Conservation (phyloP, 2,329 filamentous ascomycete genomes). For the Macrophomina phaseolina region DNA sequence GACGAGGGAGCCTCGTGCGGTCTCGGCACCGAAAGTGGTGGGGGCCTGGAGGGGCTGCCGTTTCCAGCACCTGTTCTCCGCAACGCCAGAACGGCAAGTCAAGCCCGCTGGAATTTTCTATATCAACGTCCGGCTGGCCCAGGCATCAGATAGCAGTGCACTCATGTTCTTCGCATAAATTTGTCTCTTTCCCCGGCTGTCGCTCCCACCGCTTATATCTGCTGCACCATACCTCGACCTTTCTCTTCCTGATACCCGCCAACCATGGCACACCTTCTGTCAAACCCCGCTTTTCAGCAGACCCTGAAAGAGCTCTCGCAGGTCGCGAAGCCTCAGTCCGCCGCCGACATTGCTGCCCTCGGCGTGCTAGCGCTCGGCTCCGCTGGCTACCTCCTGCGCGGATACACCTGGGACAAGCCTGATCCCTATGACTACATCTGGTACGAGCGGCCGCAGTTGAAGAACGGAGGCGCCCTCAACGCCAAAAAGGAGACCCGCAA, state of each 20-base stretch:
- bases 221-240: neutral
- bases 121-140: slow-evolving; percentile 2
- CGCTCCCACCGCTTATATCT: neutral
- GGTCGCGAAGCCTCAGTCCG: slow-evolving; percentile 41
- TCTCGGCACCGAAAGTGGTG: neutral
- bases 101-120: slow-evolving; percentile 4
- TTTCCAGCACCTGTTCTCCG: neutral
- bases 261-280: slow-evolving; percentile 28
- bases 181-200: neutral
- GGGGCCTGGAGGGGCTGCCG: slow-evolving; percentile 3
- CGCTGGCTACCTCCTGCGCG: slow-evolving; percentile 50
- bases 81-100: slow-evolving; percentile 2
- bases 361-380: slow-evolving; percentile 45
- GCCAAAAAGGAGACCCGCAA: slow-evolving; percentile 50
- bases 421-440: slow-evolving; percentile 57
- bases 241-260: slow-evolving; percentile 25
- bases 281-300: slow-evolving; percentile 20
- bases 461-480: slow-evolving; percentile 35
- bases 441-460: slow-evolving; percentile 57
- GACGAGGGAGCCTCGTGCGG: slow-evolving; percentile 1
- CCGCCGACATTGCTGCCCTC: slow-evolving; percentile 46
- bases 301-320: slow-evolving; percentile 31
- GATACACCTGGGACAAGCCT: slow-evolving; percentile 53
- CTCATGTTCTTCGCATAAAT: neutral
- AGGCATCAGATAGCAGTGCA: neutral